These are phyloP conservation scores for Coffea eugenioides DNA, from an alignment of 257 asterid species.

Conservation along the genomic window DNA sequence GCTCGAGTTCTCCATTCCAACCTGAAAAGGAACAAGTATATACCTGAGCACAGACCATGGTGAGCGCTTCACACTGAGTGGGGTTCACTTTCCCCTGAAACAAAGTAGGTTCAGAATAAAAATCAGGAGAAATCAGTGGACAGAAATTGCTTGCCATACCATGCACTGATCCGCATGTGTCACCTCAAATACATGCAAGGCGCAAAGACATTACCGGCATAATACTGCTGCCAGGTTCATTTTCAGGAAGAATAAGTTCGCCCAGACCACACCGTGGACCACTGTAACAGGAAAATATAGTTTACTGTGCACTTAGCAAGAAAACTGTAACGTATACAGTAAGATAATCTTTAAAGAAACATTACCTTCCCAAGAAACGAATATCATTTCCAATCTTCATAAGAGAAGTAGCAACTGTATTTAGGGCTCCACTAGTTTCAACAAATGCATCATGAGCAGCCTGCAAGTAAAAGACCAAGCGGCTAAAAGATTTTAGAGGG, in stretches of 20 bases:
- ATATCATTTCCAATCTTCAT: conserved; percentile 97
- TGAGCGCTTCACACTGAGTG: conserved; percentile 95
- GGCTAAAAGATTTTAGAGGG: background rate
- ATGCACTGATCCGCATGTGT: background rate
- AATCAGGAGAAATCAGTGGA: conserved; percentile 12
- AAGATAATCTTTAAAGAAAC: conserved; percentile 18
- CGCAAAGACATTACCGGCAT: conserved; percentile 72
- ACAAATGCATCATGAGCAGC: conserved; percentile 98
- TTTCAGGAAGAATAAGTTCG: conserved; percentile 96
- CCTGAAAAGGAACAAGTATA: background rate
- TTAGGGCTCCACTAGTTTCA: conserved; percentile 92
- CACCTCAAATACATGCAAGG: conserved; percentile 16
- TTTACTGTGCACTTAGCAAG: conserved; percentile 10
- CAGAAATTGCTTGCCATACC: conserved; percentile 3
- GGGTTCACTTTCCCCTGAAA: conserved; percentile 98
- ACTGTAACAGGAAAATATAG: conserved; percentile 44
- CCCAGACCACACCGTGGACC: conserved; percentile 99
- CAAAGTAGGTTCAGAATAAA: conserved; percentile 4
- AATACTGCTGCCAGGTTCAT: conserved; percentile 99
- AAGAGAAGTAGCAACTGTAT: conserved; percentile 85
- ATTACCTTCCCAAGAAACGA: conserved; percentile 94
- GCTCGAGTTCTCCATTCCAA: background rate
- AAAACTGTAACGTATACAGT: conserved; percentile 11
- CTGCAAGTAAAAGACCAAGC: conserved; percentile 35
- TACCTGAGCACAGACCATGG: conserved; percentile 99